Evolutionary conservation across 2,329 filamentous ascomycete species (phyloP), one percentile per base, ranked within the genome.

Genomic region (Lachnellula hyalina): DNA sequence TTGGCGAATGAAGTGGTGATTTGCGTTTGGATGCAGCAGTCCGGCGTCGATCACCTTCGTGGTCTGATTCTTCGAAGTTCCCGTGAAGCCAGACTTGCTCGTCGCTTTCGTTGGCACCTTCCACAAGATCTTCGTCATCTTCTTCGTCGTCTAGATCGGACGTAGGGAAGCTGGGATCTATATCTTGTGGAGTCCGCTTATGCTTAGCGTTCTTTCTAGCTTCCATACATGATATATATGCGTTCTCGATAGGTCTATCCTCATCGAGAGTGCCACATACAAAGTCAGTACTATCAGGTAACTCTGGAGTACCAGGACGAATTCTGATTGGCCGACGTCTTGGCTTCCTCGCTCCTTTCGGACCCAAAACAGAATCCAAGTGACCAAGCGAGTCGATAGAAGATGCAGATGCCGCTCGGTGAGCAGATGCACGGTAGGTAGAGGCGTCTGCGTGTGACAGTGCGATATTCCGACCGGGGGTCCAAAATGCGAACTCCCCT

Each of bases 181-280:
- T 96, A 64, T 97, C 94, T 68, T 97, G 94, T n/a, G 94, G 93
- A 32, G 93, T 90, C 32, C 83, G 70, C 59, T 87, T 85, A 57
- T 92, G 87, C 74, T 92, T 96, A 62, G 87, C 85, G 47, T 86
- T 86, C 64, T 91, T 87, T 62, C 89, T 86, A 53, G 89, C 85
- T 66, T 92, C 88, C 55, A 95, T 80, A 65, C 88, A 90, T 2
- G 89, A 89, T 53, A 96, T 81, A 70, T 96, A 99, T 0, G 90
- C 93, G 63, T 92, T 90, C 70, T 99, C 94, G n/a, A 97, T 74
- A 2, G 91, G 90, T 45, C 90, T 85, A 67, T 99, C 94, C 72
- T 99, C 94, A 62, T 99, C 94, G 19, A 99, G 78, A 1, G 94
- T 99, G 55, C 94, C 94, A 67, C 94, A 97, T n/a, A 99, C 94